Base-by-base conservation (phyloP, 2,329 filamentous ascomycete genomes). In the Bipolaris victoriae region DNA sequence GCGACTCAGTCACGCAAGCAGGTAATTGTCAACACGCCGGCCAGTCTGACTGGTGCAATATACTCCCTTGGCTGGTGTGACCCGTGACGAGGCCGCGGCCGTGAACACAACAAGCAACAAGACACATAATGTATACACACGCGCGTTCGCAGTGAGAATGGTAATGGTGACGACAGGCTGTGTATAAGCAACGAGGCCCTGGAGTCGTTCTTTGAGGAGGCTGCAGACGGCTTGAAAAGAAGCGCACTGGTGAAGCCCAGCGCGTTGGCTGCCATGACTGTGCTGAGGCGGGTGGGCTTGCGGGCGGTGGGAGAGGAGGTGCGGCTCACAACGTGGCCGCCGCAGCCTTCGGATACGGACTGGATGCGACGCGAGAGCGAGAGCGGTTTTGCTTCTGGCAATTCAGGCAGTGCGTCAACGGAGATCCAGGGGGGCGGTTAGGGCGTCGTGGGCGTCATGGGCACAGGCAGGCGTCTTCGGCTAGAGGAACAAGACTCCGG, bases 271-370 rank as follows among this genome's bases (percentile, higher is more conserved):
- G 26, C 46, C 31, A 40, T 47, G 45, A 52, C 24, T 39, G 53
- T 24, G 48, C 47, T 35, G 53, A 35, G 20, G 33, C 35, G 47
- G 47, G 11, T 49, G 46, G 52, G 46, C 39, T 48, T 40, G 37
- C 29, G 36, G 39, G 33, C 33, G 35, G 15, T 47, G 49, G 54
- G 43, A 20, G 47, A 57, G 58, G 22, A 49, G 45, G 47, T 62
- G 65, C 67, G 67, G 69, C 68, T 74, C 65, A 68, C 55, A 70
- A 69, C 68, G 69, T 70, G 67, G 70, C 55, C 68, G 71, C 69
- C 68, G 62, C 57, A 60, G 43, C 43, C 22, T 33, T 53, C 63
- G 60, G 62, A 54, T 49, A 55, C 65, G 44, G 61, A 64, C 54
- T 43, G 56, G 50, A 46, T 33, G 51, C 39, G 50, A 52, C 41